Percentiles rank a stretch among this genome's conserved stretches.
Conservation (phyloP, 2,329 filamentous ascomycete species). For the Arthrinium phaeospermum region DNA sequence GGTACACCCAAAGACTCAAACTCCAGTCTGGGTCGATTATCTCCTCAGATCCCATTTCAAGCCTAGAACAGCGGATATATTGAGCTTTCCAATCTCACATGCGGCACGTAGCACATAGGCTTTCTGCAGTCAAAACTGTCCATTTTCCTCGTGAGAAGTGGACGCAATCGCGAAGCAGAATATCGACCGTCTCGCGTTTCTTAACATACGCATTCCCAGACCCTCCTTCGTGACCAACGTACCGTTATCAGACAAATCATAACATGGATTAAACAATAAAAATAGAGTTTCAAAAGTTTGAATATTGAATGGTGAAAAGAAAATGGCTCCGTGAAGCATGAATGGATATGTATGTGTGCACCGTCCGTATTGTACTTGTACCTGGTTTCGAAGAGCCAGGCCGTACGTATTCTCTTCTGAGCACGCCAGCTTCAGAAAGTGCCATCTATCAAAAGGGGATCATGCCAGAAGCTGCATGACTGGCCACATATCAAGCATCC, state of each 20-base stretch:
- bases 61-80: not conserved
- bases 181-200: not conserved
- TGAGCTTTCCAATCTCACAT: not conserved
- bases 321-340: too few relatives aligned
- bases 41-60: not conserved
- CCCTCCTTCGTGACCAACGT: too few relatives aligned
- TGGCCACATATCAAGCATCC: constrained; percentile 6
- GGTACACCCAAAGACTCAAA: not conserved
- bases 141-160: too few relatives aligned
- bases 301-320: too few relatives aligned
- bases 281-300: too few relatives aligned
- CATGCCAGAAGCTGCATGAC: constrained; percentile 1
- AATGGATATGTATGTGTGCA: too few relatives aligned
- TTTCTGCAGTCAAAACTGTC: not conserved
- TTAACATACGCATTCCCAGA: too few relatives aligned
- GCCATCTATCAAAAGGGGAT: not conserved
- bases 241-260: too few relatives aligned
- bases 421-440: not conserved
- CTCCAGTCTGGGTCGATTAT: not conserved
- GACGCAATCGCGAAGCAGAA: not conserved
- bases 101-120: not conserved
- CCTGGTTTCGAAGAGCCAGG: too few relatives aligned
- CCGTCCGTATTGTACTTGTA: too few relatives aligned
- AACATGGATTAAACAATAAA: too few relatives aligned
- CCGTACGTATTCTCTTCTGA: not conserved